Percentiles rank a stretch among this genome's conserved stretches.
Conservation (phyloP, 2,329 filamentous ascomycete genomes). For the Epichloe scottii region DNA sequence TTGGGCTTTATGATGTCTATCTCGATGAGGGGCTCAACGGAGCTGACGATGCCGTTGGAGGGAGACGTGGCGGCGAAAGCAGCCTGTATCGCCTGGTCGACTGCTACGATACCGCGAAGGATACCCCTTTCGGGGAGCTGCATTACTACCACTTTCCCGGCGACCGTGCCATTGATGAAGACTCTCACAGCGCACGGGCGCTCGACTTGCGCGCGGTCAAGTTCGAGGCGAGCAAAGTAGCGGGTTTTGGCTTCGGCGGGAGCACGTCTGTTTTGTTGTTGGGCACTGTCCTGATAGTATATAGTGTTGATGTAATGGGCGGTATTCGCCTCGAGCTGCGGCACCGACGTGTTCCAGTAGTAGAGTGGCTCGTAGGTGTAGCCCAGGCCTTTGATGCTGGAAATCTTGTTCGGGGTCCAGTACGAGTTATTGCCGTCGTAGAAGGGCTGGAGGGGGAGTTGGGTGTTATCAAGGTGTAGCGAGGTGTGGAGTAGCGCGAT, state of each 20-base stretch:
- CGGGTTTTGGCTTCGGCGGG: conserved; percentile 11
- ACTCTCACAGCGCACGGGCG: conserved; percentile 23
- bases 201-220: conserved; percentile 23
- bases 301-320: conserved; percentile 21
- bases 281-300: conserved; percentile 11
- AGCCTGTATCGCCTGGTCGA: conserved; percentile 27
- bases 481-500: conserved; percentile 27
- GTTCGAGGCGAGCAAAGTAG: conserved; percentile 22
- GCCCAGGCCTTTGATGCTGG: conserved; percentile 22
- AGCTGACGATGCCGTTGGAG: background rate
- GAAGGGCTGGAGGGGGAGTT: conserved; percentile 38
- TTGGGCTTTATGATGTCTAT: conserved; percentile 16
- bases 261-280: background rate
- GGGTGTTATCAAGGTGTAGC: conserved; percentile 27
- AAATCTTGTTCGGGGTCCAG: conserved; percentile 28
- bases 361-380: conserved; percentile 27
- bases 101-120: conserved; percentile 23
- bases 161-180: conserved; percentile 19
- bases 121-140: conserved; percentile 20
- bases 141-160: conserved; percentile 25
- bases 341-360: conserved; percentile 19
- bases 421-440: conserved; percentile 24
- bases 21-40: conserved; percentile 1
- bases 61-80: background rate
- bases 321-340: conserved; percentile 19